phyloP scores from a whole-genome alignment of 2,329 filamentous ascomycete species.

The Pochonia chlamydosporia region DNA sequence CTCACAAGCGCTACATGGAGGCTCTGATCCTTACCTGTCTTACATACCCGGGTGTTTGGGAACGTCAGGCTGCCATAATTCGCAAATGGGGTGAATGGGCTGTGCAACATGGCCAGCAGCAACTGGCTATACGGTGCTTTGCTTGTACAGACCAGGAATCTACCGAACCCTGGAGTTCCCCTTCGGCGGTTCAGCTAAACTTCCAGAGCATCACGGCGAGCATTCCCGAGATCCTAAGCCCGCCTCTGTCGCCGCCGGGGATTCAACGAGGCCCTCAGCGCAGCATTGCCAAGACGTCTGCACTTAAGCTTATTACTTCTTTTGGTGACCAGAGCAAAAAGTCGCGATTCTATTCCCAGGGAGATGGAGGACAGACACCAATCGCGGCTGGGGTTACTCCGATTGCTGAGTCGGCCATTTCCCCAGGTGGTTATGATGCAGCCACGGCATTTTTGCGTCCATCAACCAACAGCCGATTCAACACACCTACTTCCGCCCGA shows the following conservation, averaged over 20 bases:
- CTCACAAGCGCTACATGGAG: conserved; percentile 87
- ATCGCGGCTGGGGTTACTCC: conserved; percentile 81
- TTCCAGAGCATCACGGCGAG: conserved; percentile 49
- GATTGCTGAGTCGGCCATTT: conserved; percentile 68
- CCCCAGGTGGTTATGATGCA: conserved; percentile 59
- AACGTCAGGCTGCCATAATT: conserved; percentile 79
- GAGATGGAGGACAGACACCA: conserved; percentile 61
- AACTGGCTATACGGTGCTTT: conserved; percentile 88
- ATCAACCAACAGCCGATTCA: conserved; percentile 61
- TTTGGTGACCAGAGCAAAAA: conserved; percentile 63
- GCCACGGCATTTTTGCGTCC: conserved; percentile 64
- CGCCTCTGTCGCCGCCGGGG: conserved; percentile 68
- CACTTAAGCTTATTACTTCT: conserved; percentile 85
- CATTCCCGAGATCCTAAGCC: conserved; percentile 59
- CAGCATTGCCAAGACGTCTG: conserved; percentile 70
- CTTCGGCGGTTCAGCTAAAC: conserved; percentile 60
- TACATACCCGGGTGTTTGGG: conserved; percentile 80
- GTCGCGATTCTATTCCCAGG: conserved; percentile 56
- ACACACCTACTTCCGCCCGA: conserved; percentile 61
- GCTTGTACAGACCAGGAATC: conserved; percentile 84
- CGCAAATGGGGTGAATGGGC: conserved; percentile 94
- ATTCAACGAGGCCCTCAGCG: conserved; percentile 52
- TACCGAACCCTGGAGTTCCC: conserved; percentile 81
- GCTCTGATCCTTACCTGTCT: conserved; percentile 83
- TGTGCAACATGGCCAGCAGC: conserved; percentile 78